Evolutionary conservation across 2,329 filamentous ascomycete species (phyloP), one percentile per base, ranked within the genome.

Genomic region (Chlorencoelia australis): DNA sequence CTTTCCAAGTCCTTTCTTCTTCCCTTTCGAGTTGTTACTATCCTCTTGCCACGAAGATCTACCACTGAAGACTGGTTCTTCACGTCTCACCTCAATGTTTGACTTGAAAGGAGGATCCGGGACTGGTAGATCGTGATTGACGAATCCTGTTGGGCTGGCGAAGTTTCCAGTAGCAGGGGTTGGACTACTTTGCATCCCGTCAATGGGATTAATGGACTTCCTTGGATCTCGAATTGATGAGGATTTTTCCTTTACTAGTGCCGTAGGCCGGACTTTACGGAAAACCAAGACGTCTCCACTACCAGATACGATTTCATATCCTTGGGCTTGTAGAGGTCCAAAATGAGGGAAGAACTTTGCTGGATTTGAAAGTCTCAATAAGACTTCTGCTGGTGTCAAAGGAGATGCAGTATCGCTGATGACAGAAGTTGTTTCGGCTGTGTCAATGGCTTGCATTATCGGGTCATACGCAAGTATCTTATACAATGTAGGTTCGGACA

Each of bases 401-500:
- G 72, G 61, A 0, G 60, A 52, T n/a, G 70, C 60, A 5, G 56
- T 58, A 32, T 70, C 65, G 1, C 64, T 59, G 1, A 69, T 66
- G 3, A 65, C 58, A 3, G 76, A 78, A 1, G 68, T 71, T 1
- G 75, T 79, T 44, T 79, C 74, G 5, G 74, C 75, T 3, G 68
- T 64, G 28, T 63, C 68, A 47, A 84, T 64, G 9, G 61, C 61
- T 46, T 78, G 67, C 46, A 68, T 75, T 7, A 61, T 63, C 2
- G 71, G 63, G 45, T 83, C 75, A 48, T 78, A 82, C 2, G 74
- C 78, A 5, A 85, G 63, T 21, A 83, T 68, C 53, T 74, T 82
- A 63, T 82, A 83, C 3, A 69, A 17, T 7, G 46, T 50, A 30
- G 54, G 47, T 21, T 50, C 44, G 20, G 31, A 3, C 7, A 24